Evolutionary conservation across 106 monocot species (phyloP).

Genomic region (Apostasia shenzhenica): DNA sequence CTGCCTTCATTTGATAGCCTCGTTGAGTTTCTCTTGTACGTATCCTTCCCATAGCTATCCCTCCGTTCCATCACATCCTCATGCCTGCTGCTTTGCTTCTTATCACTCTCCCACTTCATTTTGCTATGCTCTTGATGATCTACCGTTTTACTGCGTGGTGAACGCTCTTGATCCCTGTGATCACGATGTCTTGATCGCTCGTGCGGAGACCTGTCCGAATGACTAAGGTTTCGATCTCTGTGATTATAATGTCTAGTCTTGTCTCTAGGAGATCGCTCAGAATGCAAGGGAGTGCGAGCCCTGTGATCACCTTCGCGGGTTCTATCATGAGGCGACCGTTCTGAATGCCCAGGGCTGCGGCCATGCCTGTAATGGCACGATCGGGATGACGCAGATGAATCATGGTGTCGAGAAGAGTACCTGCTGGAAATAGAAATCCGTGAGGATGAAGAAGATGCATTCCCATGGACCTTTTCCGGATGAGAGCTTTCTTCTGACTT

Average conservation of each 20-base stretch:
- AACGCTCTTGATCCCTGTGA: conserved; percentile 43
- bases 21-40: conserved; percentile 15
- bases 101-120: conserved; percentile 36
- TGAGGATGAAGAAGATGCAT: conserved; percentile 23
- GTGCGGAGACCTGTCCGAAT: conserved; percentile 28
- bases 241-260: conserved; percentile 22
- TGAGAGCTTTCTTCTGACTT: conserved; percentile 37
- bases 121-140: conserved; percentile 28
- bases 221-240: conserved; percentile 23
- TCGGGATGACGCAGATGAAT: conserved; percentile 22
- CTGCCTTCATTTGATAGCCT: conserved; percentile 33
- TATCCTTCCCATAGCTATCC: conserved; percentile 34
- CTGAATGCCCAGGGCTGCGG: conserved; percentile 28
- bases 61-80: conserved; percentile 28
- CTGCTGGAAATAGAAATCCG: conserved; percentile 24
- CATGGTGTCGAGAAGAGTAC: conserved; percentile 36
- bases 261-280: conserved; percentile 31
- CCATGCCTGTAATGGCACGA: conserved; percentile 32
- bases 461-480: conserved; percentile 33
- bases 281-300: conserved; percentile 42
- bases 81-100: conserved; percentile 22
- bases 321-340: conserved; percentile 30
- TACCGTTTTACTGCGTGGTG: conserved; percentile 18
- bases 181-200: conserved; percentile 29
- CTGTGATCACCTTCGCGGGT: conserved; percentile 28